Evolutionary conservation across 192 early-diverging fungal species (phyloP).

Genomic region (Backusella macrospora): DNA sequence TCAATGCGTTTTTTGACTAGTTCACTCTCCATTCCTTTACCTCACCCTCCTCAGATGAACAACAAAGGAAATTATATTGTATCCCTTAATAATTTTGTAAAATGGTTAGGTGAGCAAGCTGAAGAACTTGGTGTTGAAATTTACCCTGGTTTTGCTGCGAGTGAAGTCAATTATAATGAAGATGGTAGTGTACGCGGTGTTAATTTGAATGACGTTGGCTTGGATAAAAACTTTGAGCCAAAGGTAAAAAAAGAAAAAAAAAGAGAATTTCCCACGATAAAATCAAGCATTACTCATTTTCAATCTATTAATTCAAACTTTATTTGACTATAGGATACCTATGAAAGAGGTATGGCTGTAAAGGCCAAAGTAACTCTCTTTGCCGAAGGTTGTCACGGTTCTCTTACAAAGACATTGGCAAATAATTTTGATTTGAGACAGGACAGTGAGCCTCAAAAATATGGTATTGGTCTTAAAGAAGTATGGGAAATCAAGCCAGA

Average conservation of each 20-base stretch:
- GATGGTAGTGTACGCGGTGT: conserved; percentile 93
- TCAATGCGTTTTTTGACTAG: conserved; percentile 84
- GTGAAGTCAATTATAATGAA: conserved; percentile 91
- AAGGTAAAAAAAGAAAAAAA: conserved; percentile 48
- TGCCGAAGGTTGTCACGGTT: conserved; percentile 98
- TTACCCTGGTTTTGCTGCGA: conserved; percentile 90
- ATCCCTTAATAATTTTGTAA: conserved; percentile 89
- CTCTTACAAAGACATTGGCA: conserved; percentile 88
- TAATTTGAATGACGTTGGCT: conserved; percentile 93
- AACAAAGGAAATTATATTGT: conserved; percentile 99
- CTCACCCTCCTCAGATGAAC: conserved; percentile 93
- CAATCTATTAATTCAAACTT: not conserved
- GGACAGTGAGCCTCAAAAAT: conserved; percentile 87
- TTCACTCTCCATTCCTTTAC: conserved; percentile 76
- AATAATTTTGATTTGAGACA: conserved; percentile 88
- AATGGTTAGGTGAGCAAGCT: conserved; percentile 96
- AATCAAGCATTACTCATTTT: not conserved
- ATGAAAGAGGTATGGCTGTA: conserved; percentile 94
- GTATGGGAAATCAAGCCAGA: conserved; percentile 92
- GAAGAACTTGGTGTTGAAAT: conserved; percentile 95
- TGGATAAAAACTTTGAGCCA: conserved; percentile 84
- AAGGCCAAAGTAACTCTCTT: conserved; percentile 93
- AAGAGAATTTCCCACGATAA: conserved; percentile 12
- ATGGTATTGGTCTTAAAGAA: conserved; percentile 97
- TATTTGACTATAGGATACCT: conserved; percentile 59